A percentile compares a stretch with the other conserved stretches of the same genome.
phyloP scores from a whole-genome alignment of 2,329 filamentous ascomycete species.

The Fusarium phyllophilum region DNA sequence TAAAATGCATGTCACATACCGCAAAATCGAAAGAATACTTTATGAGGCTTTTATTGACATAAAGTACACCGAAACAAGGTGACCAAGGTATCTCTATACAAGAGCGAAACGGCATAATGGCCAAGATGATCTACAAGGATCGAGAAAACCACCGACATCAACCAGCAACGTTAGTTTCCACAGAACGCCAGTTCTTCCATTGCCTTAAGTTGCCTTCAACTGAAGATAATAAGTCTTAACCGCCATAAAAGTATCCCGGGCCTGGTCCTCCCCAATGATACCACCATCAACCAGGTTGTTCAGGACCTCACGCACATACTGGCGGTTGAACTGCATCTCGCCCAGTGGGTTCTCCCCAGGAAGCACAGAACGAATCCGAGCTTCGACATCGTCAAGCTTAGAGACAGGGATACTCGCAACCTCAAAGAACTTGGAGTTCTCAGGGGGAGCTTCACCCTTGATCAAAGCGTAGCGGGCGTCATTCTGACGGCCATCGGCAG shows the following conservation, averaged over 20 bases:
- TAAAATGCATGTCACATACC: no score
- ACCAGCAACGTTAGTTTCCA: not conserved
- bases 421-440: not conserved
- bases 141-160: rapidly evolving
- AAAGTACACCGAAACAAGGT: no score
- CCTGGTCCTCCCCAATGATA: not conserved
- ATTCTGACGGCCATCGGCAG: not conserved
- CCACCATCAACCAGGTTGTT: not conserved
- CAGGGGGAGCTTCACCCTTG: not conserved
- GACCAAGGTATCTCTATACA: not conserved
- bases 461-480: not conserved
- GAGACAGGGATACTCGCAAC: not conserved
- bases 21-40: rapidly evolving
- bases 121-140: not conserved
- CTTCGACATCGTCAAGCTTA: not conserved
- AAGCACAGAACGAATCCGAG: not conserved
- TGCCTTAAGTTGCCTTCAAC: not conserved
- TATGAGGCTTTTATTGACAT: not conserved
- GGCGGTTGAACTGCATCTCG: not conserved
- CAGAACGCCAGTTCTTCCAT: not conserved
- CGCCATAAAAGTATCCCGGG: not conserved
- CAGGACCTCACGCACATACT: not conserved
- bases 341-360: rapidly evolving
- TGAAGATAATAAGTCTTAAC: not conserved
- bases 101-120: not conserved